These are phyloP conservation scores for Wickerhamiella qilinensis DNA, from an alignment of 805 yeast species.

Conservation along the genomic window DNA sequence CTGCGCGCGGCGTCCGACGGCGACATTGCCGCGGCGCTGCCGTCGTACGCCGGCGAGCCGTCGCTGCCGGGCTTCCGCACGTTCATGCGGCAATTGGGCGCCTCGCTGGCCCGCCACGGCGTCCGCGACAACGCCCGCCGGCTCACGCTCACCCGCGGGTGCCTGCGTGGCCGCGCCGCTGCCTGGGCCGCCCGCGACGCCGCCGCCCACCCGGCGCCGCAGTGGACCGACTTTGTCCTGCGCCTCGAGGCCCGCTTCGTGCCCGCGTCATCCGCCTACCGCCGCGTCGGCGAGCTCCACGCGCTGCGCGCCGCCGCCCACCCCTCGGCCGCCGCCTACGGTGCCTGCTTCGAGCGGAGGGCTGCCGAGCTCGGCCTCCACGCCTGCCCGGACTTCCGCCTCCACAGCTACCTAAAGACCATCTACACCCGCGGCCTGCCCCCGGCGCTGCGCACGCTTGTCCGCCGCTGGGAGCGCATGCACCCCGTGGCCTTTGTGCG, in stretches of 20 bases:
- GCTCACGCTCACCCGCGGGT: not conserved
- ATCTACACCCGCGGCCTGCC: not conserved
- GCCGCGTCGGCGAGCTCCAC: not conserved
- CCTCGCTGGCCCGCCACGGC: not conserved
- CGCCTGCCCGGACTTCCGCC: not conserved
- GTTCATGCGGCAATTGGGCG: not conserved
- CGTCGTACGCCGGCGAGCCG: not conserved
- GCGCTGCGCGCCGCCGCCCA: not conserved
- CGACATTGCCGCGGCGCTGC: not conserved
- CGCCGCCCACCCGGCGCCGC: not conserved
- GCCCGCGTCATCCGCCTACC: not conserved
- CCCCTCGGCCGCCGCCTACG: not conserved
- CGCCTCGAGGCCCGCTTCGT: not conserved
- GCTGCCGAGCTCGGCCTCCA: not conserved
- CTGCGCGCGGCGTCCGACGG: not conserved
- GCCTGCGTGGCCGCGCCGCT: not conserved
- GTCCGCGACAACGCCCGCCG: not conserved
- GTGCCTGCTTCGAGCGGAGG: not conserved
- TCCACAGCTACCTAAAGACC: not conserved
- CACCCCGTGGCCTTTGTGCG: not conserved
- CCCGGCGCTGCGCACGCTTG: not conserved
- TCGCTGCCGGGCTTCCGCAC: not conserved
- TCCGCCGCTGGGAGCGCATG: not conserved
- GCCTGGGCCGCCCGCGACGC: not conserved
- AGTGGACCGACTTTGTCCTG: not conserved